These are phyloP conservation scores for Plectranthus barbatus DNA, from an alignment of 257 asterid genomes.

Conservation along the genomic window DNA sequence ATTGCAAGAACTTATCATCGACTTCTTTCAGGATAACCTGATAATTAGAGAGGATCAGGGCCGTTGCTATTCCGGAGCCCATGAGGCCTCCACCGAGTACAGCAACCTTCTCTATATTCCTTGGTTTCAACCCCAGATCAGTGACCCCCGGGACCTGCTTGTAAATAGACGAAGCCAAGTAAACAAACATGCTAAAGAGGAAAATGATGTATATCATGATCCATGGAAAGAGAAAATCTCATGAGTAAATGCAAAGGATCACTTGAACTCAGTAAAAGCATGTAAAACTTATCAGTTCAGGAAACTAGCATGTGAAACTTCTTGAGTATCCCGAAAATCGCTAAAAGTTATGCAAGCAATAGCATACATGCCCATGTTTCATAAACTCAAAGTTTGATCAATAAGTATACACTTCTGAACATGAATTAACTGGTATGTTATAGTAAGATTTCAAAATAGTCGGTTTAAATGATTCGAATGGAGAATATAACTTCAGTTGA, in stretches of 20 bases:
- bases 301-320: neutral
- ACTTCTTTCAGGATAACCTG: slow-evolving; percentile 85
- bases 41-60: slow-evolving; percentile 60
- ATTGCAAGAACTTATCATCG: slow-evolving; percentile 71
- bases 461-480: neutral
- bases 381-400: neutral
- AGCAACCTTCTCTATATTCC: slow-evolving; percentile 71
- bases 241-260: neutral
- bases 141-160: slow-evolving; percentile 85
- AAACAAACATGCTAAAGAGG: neutral
- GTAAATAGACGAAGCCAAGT: neutral
- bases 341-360: neutral
- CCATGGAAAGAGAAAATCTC: neutral
- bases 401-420: neutral
- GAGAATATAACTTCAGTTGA: slow-evolving; percentile 8
- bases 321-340: neutral
- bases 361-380: neutral
- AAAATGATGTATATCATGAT: neutral
- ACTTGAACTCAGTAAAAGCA: neutral
- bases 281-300: neutral
- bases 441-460: neutral
- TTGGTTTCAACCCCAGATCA: slow-evolving; percentile 71
- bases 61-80: slow-evolving; percentile 98
- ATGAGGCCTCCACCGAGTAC: slow-evolving; percentile 94
- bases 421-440: neutral